Evolutionary conservation across 2,329 filamentous ascomycete genomes (phyloP).

Genomic region (Ophiobolus disseminans): DNA sequence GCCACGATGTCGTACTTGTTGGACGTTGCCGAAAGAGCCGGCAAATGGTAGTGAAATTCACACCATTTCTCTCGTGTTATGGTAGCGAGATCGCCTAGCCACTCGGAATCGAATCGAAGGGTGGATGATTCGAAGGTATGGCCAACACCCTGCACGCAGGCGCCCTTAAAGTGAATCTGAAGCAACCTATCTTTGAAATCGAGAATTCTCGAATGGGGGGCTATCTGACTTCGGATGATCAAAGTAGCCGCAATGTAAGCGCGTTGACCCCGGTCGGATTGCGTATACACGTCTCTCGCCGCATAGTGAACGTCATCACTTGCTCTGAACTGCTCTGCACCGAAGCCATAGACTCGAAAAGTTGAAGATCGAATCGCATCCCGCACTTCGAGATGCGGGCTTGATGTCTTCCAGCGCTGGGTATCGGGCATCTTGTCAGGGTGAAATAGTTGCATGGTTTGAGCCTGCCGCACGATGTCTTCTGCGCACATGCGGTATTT

Average conservation of each 20-base stretch:
- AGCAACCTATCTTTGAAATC: conserved; percentile 9
- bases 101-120: conserved; percentile 31
- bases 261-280: conserved; percentile 15
- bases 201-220: conserved; percentile 14
- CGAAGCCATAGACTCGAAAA: conserved; percentile 40
- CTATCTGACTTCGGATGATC: conserved; percentile 17
- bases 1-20: conserved; percentile 31
- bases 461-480: conserved; percentile 33
- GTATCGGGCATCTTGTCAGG: neutral
- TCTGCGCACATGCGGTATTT: conserved; percentile 29
- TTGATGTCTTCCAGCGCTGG: conserved; percentile 6
- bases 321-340: conserved; percentile 36
- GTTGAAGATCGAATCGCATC: conserved; percentile 38
- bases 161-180: conserved; percentile 10
- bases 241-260: conserved; percentile 23
- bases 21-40: neutral
- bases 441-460: conserved; percentile 23
- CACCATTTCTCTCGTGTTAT: conserved; percentile 29
- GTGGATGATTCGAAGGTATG: neutral
- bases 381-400: conserved; percentile 30
- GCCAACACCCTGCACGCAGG: conserved; percentile 7
- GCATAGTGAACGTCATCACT: conserved; percentile 32
- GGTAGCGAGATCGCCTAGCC: conserved; percentile 19
- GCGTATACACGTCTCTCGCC: conserved; percentile 11
- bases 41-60: conserved; percentile 24